Evolutionary conservation across 2,329 filamentous ascomycete genomes (phyloP), one percentile per base, ranked within the genome.

Genomic region (Botrytis pseudocinerea): DNA sequence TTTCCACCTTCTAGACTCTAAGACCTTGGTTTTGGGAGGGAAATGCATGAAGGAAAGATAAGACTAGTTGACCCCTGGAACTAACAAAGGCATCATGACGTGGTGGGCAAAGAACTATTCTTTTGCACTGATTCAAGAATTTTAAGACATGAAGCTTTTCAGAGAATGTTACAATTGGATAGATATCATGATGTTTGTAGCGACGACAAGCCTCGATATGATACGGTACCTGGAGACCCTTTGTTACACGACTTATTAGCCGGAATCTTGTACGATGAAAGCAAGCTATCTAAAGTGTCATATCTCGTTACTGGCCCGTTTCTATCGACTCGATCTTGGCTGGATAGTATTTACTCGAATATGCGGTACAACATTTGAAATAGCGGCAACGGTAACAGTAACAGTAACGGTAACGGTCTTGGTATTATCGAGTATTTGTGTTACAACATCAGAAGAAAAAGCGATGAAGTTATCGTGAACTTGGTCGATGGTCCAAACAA

Each of bases 31-130:
- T 57, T 57, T 42, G 28, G 38, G 25, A 57, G 51, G 51, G 51
- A 28, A 42, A 57, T 42, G 35, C 48, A 57, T 68, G 9, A 25
- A 32, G 8, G 25, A 32, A 4, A 32, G 65, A 68, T 42, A 57
- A 65, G 20, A 46, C 61, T 66, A 66, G 44, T 68, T 54, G 35
- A 57, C 64, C 64, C 48, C 48, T 57, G 38, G 35, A 22, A 57
- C 5, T 57, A 42, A 18, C 51, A 57, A 32, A 57, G 46, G 46
- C 16, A 20, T 32, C 65, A 68, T 68, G 65, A 68, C 35, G 48
- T 68, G 35, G 32, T 54, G 32, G 4, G 60, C 35, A 40, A 25
- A 16, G 35, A n/a, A 61, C n/a, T 35, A 22, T 40, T 54, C 20
- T 54, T 12, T 28, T 54, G 32, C 14, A 38, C 18, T n/a, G 46